phyloP scores from a whole-genome alignment of 768 basidiomycete genomes.

The Termitomyces titanicus region DNA sequence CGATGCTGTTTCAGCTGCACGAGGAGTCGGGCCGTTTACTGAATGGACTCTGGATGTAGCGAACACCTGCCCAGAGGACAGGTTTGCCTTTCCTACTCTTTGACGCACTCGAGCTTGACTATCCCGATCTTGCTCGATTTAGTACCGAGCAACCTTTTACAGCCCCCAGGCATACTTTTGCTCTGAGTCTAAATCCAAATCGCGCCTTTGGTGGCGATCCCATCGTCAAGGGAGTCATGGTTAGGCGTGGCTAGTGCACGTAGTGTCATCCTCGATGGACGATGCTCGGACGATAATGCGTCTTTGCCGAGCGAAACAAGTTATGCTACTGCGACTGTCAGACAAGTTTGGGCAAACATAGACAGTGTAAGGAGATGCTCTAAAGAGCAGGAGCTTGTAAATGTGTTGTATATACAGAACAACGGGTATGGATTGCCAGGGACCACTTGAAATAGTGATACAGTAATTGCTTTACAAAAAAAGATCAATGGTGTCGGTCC shows the following conservation, averaged over 20 bases:
- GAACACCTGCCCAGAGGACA: neutral
- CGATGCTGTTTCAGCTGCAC: too few species aligned
- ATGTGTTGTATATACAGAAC: too few species aligned
- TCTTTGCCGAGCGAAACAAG: too few species aligned
- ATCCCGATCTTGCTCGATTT: conserved; percentile 20
- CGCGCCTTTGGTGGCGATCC: conserved; percentile 16
- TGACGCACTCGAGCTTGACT: conserved; percentile 29
- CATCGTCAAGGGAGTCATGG: conserved; percentile 26
- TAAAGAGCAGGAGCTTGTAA: neutral
- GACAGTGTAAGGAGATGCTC: neutral
- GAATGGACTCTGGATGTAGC: too few species aligned
- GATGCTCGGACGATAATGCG: neutral
- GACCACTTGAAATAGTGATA: conserved; percentile 9
- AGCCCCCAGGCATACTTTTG: conserved; percentile 27
- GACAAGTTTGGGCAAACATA: too few species aligned
- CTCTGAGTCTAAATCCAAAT: too few species aligned
- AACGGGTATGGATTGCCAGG: too few species aligned
- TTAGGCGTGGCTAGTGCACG: conserved; percentile 24
- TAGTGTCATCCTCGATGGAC: conserved; percentile 23
- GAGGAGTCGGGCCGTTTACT: too few species aligned
- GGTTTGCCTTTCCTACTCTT: conserved; percentile 24
- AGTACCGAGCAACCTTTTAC: conserved; percentile 18
- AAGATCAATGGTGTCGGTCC: conserved; percentile 45
- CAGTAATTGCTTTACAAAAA: conserved; percentile 2
- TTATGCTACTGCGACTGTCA: too few species aligned